Evolutionary conservation across 192 early-diverging fungal genomes (phyloP).

Genomic region (Coemansia sp.): DNA sequence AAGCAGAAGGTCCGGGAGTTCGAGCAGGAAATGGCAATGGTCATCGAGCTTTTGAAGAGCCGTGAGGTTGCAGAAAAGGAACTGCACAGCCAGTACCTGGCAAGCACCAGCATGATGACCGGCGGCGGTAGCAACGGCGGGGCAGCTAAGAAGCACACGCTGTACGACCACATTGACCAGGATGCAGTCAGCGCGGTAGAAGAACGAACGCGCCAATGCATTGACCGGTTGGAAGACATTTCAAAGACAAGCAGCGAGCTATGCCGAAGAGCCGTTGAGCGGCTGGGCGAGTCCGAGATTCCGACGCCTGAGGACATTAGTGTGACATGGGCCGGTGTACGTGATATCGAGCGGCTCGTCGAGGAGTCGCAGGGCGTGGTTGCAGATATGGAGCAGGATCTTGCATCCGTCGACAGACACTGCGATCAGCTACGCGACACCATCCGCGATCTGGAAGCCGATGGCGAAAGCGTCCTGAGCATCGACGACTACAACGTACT

Average conservation of each 20-base stretch:
- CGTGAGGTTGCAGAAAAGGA: conserved; percentile 49
- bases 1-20: conserved; percentile 31
- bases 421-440: conserved; percentile 52
- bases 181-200: conserved; percentile 36
- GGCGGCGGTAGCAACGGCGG: not conserved
- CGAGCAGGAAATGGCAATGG: conserved; percentile 43
- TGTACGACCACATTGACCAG: conserved; percentile 57
- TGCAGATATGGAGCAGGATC: conserved; percentile 42
- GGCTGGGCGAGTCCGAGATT: conserved; percentile 15
- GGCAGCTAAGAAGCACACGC: conserved; percentile 27
- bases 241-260: conserved; percentile 12
- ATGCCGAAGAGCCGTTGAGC: conserved; percentile 16
- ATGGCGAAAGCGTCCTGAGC: conserved; percentile 40
- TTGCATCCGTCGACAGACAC: conserved; percentile 43
- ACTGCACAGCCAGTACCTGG: conserved; percentile 30
- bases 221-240: conserved; percentile 23
- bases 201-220: conserved; percentile 13
- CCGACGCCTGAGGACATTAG: conserved; percentile 47
- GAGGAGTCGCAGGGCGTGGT: conserved; percentile 28
- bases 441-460: conserved; percentile 43
- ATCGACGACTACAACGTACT: conserved; percentile 51
- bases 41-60: conserved; percentile 43
- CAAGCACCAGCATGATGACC: not conserved
- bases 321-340: conserved; percentile 46
- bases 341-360: conserved; percentile 31